Base-by-base conservation (phyloP, 371 early-diverging fungal genomes). In the Choanephora cucurbitarum region DNA sequence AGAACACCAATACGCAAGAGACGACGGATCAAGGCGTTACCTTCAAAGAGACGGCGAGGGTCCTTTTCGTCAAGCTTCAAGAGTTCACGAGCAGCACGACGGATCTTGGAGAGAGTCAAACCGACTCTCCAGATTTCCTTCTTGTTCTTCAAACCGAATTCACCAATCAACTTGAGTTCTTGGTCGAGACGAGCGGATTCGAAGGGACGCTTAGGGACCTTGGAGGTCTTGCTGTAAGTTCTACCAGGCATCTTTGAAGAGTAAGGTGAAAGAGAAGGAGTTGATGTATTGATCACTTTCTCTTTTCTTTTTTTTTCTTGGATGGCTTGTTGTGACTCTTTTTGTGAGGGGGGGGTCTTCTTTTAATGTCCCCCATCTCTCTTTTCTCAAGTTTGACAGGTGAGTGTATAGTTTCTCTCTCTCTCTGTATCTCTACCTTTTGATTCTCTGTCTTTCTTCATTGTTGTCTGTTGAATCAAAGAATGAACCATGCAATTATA, bases 121-220 rank as follows among this genome's bases (percentile, higher is more conserved):
- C 96, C 93, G 57, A 97, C 91, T 72, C 98, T 92, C 94, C 97
- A 98, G 82, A 99, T 96, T 86, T 99, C 99, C 72, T 92, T 93
- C 94, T 99, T 99, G 95, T 97, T 98, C 77, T 94, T 91, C 73
- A 99, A 93, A 81, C 99, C 99, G 86, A 93, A 99, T 73, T 94
- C 94, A 64, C 99, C 99, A 71, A 93, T 87, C 65, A 99, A 88
- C 89, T 97, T 96, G 76, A 99, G 86, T 86, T 99, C 99, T 77
- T 93, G 93, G 79, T 99, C 96, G 70, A 99, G 91, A 81, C 99
- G 95, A 67, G 95, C 99, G 65, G 93, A 89, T 79, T 96, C 99
- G 88, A 93, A 99, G 53, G 99, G 99, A 84, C 99, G 93, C 79
- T 94, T 89, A 69, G 99, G 99, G 71, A 97, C 97, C 89, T 95